Base-by-base conservation (phyloP, 768 basidiomycete genomes). In the Pleurotus citrinopileatus region DNA sequence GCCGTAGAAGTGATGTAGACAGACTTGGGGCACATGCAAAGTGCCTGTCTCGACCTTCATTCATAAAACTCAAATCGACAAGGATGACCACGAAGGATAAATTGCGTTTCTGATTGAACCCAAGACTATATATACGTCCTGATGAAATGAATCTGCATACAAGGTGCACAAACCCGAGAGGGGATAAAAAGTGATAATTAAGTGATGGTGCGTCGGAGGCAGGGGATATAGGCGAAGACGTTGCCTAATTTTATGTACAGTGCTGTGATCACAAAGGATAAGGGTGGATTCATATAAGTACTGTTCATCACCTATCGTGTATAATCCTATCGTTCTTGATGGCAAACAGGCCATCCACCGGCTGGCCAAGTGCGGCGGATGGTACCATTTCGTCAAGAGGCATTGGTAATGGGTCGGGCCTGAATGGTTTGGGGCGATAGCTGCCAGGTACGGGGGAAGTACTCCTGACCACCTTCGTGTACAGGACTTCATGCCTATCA, bases 351-450 rank as follows among this genome's bases (percentile, higher is more conserved):
- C 25, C 28, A 13, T 42, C 25, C 22, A 26, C 54, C 13, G 46
- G 34, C 42, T 47, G 12, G 7, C 25, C 32, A 1, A 7, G 17
- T 36, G 36, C 32, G 5, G 9, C 23, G 4, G 48, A 59, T 55
- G 63, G 58, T 42, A 76, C 57, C 83, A 84, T 85, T 42, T 78
- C 69, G 37, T 73, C 70, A n/a, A 78, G 67, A 8, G 82, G 80
- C 60, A 78, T 80, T 9, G 84, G 84, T 13, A 86, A 71, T 8
- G 83, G 83, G 58, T 80, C 70, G 22, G 77, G 66, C 52, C 63
- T 67, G 58, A 65, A 70, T 5, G 69, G 66, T 19, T 53, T 26
- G 7, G 55, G 23, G 56, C 63, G 20, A 61, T 61, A 19, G 42
- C 37, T 46, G 52, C 51, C 20, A 29, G 47, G 8, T 37, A 38